Percentiles rank a stretch among this genome's conserved stretches.
Evolutionary conservation across 2,329 filamentous ascomycete genomes (phyloP).

Genomic region (Diplodia scrobiculata): DNA sequence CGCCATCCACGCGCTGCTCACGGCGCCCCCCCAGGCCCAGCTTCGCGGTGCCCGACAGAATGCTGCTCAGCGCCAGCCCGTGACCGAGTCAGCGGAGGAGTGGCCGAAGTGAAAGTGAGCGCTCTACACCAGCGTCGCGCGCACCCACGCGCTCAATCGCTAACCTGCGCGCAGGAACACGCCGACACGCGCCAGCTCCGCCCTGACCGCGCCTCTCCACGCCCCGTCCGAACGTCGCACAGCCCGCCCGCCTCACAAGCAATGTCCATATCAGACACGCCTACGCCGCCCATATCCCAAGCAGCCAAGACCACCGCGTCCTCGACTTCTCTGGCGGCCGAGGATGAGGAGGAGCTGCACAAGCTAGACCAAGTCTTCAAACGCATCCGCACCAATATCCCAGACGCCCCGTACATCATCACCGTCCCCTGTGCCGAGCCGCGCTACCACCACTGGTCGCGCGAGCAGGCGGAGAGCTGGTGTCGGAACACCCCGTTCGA

Average conservation of each 20-base stretch:
- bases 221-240: conserved; percentile 26
- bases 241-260: conserved; percentile 26
- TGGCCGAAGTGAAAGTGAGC: conserved; percentile 28
- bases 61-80: conserved; percentile 28
- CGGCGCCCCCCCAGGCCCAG: conserved; percentile 18
- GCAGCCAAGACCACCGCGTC: conserved; percentile 27
- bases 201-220: conserved; percentile 20
- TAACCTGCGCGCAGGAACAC: conserved; percentile 12
- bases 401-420: conserved; percentile 51
- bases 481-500: conserved; percentile 56
- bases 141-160: background rate
- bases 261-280: conserved; percentile 42
- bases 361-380: conserved; percentile 47
- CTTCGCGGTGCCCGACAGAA: conserved; percentile 27
- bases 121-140: background rate
- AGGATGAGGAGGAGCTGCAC: conserved; percentile 44
- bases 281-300: conserved; percentile 39
- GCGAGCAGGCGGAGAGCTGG: conserved; percentile 48
- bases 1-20: conserved; percentile 15
- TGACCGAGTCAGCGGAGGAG: conserved; percentile 30
- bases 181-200: conserved; percentile 23
- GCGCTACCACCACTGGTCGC: conserved; percentile 48
- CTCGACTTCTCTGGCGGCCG: conserved; percentile 32
- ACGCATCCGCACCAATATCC: conserved; percentile 49
- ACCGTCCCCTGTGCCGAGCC: conserved; percentile 52